A percentile compares a stretch with the other conserved stretches of the same genome.
These are phyloP conservation scores for Butyriboletus appendiculatus DNA, from an alignment of 1,284 basidiomycete species.

Conservation along the genomic window DNA sequence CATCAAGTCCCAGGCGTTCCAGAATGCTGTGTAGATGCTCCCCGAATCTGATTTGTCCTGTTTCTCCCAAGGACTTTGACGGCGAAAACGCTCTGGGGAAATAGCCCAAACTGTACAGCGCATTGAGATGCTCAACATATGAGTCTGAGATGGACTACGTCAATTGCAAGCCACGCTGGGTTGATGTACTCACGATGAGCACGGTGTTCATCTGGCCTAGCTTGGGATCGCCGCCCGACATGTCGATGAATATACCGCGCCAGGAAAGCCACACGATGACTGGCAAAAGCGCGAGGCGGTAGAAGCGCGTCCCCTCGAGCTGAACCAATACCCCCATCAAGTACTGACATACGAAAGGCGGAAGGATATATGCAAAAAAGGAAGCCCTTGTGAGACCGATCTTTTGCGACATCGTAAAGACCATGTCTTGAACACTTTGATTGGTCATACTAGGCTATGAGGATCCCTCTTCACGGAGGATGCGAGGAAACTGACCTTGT, in stretches of 20 bases:
- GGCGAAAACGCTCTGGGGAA: constrained; percentile 12
- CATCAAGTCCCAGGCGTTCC: constrained; percentile 30
- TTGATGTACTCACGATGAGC: constrained; percentile 20
- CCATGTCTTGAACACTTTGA: neutral
- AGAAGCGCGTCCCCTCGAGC: constrained; percentile 17
- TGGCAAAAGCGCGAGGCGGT: constrained; percentile 27
- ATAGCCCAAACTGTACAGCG: constrained; percentile 23
- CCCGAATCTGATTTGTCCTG: neutral
- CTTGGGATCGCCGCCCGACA: constrained; percentile 16
- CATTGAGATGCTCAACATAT: constrained; percentile 18
- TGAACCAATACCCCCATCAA: constrained; percentile 32
- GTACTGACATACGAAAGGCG: constrained; percentile 25
- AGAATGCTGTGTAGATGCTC: constrained; percentile 14
- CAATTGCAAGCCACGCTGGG: neutral
- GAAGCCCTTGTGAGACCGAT: constrained; percentile 3
- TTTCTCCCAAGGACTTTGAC: neutral
- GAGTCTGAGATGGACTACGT: constrained; percentile 9
- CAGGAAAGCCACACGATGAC: constrained; percentile 17
- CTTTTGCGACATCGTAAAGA: constrained; percentile 10
- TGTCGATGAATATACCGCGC: constrained; percentile 24
- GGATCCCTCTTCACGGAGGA: neutral
- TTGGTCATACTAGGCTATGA: neutral
- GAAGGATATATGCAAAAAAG: constrained; percentile 22
- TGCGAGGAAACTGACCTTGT: constrained; percentile 12
- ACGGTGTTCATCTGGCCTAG: constrained; percentile 13